Conservation (phyloP, 352 stramenopile genomes). For the Pythium oligandrum region DNA sequence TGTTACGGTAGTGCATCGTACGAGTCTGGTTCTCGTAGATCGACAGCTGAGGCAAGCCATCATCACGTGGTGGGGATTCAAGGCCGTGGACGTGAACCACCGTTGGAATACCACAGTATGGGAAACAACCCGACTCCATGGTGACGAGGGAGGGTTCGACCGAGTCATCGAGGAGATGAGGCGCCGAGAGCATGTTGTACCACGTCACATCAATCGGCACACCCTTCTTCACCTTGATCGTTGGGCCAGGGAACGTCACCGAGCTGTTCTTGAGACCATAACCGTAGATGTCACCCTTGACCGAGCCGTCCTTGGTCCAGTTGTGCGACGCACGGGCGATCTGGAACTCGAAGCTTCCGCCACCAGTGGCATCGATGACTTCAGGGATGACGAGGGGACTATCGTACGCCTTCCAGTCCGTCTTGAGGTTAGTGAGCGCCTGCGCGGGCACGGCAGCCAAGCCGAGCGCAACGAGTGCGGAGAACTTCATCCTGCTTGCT, state of each 20-base stretch:
- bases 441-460: not conserved
- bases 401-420: slow-evolving; percentile 29
- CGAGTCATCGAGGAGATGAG: slow-evolving; percentile 43
- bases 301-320: slow-evolving; percentile 21
- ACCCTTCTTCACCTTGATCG: slow-evolving; percentile 27
- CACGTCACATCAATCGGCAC: slow-evolving; percentile 25
- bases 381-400: slow-evolving; percentile 27
- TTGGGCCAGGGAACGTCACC: slow-evolving; percentile 26
- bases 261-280: slow-evolving; percentile 24
- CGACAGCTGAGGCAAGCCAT: slow-evolving; percentile 46
- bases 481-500: not conserved
- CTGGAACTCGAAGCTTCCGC: slow-evolving; percentile 31
- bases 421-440: slow-evolving; percentile 25
- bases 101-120: slow-evolving; percentile 54
- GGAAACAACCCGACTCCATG: slow-evolving; percentile 53
- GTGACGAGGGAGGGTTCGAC: slow-evolving; percentile 40
- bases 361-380: slow-evolving; percentile 32
- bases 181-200: slow-evolving; percentile 42
- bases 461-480: not conserved
- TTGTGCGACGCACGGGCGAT: slow-evolving; percentile 24
- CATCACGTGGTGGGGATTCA: slow-evolving; percentile 56
- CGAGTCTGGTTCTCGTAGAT: slow-evolving; percentile 69
- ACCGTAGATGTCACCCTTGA: slow-evolving; percentile 23
- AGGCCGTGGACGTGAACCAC: slow-evolving; percentile 64
- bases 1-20: slow-evolving; percentile 56